Evolutionary conservation across 768 basidiomycete species (phyloP), one percentile per base, ranked within the genome.

Genomic region (Psilocybe azurescens): DNA sequence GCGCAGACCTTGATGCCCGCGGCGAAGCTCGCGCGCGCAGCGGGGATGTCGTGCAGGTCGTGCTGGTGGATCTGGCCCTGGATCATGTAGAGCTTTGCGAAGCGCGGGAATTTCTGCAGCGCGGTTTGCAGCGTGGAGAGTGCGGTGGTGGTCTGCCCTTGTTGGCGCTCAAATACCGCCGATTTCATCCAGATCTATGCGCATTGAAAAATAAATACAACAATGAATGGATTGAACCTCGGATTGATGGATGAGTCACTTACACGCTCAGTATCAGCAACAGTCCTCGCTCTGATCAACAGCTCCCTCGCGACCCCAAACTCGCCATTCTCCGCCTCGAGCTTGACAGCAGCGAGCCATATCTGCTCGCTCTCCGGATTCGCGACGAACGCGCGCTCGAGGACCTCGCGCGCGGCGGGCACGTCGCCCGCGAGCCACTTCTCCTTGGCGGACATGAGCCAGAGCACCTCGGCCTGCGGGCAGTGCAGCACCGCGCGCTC

Each of bases 361-460:
- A 99, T 98, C 66, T 91, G 89, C 78, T 99, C 97, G 72, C 93
- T 96, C 74, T 98, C 95, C 11, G 95, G 93, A 72, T 99, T 99
- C 58, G 94, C 93, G 55, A 91, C 86, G 81, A 98, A 98, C 0
- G 97, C 95, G 41, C 85, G 84, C 63, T 90, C 93, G 13, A 99
- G 87, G 13, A 97, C 91, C 65, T 89, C 87, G 38, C 95, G 90
- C 2, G 97, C 94, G n/a, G 89, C 91, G 1, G 89, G 86, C 13
- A 99, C 93, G 69, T 99, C 93, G 6, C 93, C 93, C 28, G 78
- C 79, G 14, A 94, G 72, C 97, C 97, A 99, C 73, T 94, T 93
- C 79, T 99, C 97, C 77, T 99, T 99, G 3, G 97, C 97, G 54
- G 90, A 86, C 95, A 99, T 99, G 33, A 99, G 83, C 97, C 97